phyloP scores from a whole-genome alignment of 306 rosid genomes.

The Quercus mongolica region DNA sequence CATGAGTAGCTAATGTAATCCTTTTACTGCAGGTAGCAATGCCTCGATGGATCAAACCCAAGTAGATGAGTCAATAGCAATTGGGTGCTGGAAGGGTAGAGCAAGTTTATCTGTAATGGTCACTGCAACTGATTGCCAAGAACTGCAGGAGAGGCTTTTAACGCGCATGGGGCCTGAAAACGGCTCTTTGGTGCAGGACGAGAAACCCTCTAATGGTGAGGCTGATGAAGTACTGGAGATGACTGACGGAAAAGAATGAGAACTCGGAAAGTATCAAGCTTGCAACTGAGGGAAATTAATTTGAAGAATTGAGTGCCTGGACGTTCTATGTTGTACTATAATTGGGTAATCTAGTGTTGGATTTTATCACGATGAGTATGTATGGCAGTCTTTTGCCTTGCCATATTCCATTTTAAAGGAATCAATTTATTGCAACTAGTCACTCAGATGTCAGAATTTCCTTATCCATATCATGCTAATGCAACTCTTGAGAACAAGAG shows the following conservation, averaged over 20 bases:
- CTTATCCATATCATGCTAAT: not conserved
- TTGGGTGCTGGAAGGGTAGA: conserved; percentile 97
- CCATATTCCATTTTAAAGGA: not conserved
- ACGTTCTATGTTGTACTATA: conserved; percentile 1
- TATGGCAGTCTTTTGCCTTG: not conserved
- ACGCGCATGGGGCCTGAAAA: conserved; percentile 45
- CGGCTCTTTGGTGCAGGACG: conserved; percentile 24
- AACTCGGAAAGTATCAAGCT: conserved; percentile 1
- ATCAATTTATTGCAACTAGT: not conserved
- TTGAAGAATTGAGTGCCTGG: not conserved
- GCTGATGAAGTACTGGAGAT: conserved; percentile 29
- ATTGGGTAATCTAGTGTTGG: too few species aligned
- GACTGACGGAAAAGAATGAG: conserved; percentile 21
- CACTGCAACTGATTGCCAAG: conserved; percentile 84
- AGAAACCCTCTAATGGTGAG: conserved; percentile 20
- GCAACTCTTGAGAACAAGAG: not conserved
- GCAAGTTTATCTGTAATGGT: conserved; percentile 82
- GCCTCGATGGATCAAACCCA: conserved; percentile 30
- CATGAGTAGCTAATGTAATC: not conserved
- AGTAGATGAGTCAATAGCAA: conserved; percentile 85
- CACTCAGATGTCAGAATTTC: not conserved
- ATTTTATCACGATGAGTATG: not conserved
- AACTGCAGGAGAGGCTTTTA: conserved; percentile 74
- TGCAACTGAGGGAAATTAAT: conserved; percentile 6
- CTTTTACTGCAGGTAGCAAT: conserved; percentile 39